Evolutionary conservation across 2,329 filamentous ascomycete species (phyloP), one percentile per base, ranked within the genome.

Genomic region (Exophiala bonariae): DNA sequence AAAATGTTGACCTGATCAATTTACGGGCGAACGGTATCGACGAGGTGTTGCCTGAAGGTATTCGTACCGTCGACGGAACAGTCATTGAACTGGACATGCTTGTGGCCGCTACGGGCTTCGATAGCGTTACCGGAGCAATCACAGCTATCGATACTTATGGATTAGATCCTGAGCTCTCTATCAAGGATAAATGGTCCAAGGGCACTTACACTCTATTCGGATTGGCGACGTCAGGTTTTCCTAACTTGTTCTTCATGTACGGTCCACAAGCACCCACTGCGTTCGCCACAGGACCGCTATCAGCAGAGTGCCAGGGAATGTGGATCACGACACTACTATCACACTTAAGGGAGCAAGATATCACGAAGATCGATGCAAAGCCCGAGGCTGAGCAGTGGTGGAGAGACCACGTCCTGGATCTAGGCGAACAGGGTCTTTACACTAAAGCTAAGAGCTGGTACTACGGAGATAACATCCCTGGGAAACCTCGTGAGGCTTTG

Each of bases 221-320:
- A 1, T 62, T 70, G 28, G 63, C 65, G 0, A 62, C 66, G 4
- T 51, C 63, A 17, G 62, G 64, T 3, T 74, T 72, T 47, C 71
- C 73, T 0, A 78, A 78, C 35, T 66, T 77, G 65, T 76, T 77
- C 61, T 69, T 71, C 44, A 56, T 76, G 43, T 82, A 81, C 54
- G 78, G 79, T 0, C 65, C 72, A 0, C 80, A 83, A 20, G 76
- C 67, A 0, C 79, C 79, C 0, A 81, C 78, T 4, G 45, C 45
- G 9, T 48, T 48, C 18, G 39, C 45, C 11, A 48, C 45, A 2
- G 80, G 79, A 0, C 80, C 81, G 0, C 71, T 74, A 0, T 71
- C 67, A 1, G 71, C 76, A 7, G 77, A 81, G 52, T 55, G 78
- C 1, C 80, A 83, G 56, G 79, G 78, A 2, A 65, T 75, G 0